Conservation (phyloP, 441 rosid species). For the Gossypium schwendimanii region DNA sequence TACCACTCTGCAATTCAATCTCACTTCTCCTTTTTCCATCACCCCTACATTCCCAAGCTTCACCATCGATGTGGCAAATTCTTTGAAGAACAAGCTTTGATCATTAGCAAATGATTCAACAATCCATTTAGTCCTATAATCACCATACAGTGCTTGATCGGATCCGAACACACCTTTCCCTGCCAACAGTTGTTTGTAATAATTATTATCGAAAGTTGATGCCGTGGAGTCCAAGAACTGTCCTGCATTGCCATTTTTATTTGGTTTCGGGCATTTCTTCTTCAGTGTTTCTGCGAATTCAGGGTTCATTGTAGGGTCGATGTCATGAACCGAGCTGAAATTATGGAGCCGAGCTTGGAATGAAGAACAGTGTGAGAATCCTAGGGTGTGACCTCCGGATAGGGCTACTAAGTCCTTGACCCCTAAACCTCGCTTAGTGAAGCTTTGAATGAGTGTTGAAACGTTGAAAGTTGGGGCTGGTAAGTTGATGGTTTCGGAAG, state of each 20-base stretch:
- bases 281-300: constrained; percentile 38
- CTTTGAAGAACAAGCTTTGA: constrained; percentile 56
- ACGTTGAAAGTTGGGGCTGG: constrained; percentile 66
- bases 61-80: constrained; percentile 62
- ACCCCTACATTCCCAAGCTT: constrained; percentile 63
- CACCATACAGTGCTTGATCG: constrained; percentile 47
- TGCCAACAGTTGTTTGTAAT: constrained; percentile 47
- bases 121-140: constrained; percentile 50
- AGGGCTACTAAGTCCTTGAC: constrained; percentile 71
- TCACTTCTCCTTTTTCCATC: constrained; percentile 55
- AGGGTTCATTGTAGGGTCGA: constrained; percentile 51
- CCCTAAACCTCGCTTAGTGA: constrained; percentile 54
- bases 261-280: constrained; percentile 38
- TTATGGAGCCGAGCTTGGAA: constrained; percentile 48
- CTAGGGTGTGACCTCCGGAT: constrained; percentile 69
- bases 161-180: constrained; percentile 60
- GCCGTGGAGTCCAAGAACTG: constrained; percentile 55
- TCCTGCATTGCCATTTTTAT: constrained; percentile 48
- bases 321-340: constrained; percentile 44
- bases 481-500: constrained; percentile 49
- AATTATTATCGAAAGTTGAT: constrained; percentile 50
- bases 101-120: constrained; percentile 50
- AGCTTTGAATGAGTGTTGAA: constrained; percentile 64
- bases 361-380: constrained; percentile 77
- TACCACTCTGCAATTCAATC: constrained; percentile 34